A percentile compares a stretch with the other conserved stretches of the same genome.
These are phyloP conservation scores for Calonectria montana DNA, from an alignment of 2,329 filamentous ascomycete genomes.

Conservation along the genomic window DNA sequence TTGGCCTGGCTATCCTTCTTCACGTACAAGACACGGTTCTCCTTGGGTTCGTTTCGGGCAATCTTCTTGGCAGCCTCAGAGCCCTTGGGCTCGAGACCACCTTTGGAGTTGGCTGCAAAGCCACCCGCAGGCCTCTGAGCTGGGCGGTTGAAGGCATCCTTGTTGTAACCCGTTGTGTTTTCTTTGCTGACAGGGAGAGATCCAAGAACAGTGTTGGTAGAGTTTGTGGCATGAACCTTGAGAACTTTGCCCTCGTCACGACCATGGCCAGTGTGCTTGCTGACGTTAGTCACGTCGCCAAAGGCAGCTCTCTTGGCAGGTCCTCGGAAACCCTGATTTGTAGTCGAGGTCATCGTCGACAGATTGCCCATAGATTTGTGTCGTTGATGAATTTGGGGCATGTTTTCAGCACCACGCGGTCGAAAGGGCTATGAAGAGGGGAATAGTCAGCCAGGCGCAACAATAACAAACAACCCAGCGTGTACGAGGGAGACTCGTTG, in stretches of 20 bases:
- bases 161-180: constrained; percentile 50
- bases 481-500: constrained; percentile 30
- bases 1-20: constrained; percentile 36
- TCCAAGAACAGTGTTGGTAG: constrained; percentile 40
- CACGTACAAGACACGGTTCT: constrained; percentile 26
- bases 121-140: constrained; percentile 45
- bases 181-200: constrained; percentile 55
- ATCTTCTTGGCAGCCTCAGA: constrained; percentile 41
- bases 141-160: constrained; percentile 53
- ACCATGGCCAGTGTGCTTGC: constrained; percentile 48
- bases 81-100: constrained; percentile 37
- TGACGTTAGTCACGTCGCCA: constrained; percentile 83
- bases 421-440: constrained; percentile 51
- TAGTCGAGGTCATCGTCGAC: constrained; percentile 40
- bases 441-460: constrained; percentile 26
- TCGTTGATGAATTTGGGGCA: constrained; percentile 73
- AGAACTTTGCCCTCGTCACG: constrained; percentile 50
- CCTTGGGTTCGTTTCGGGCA: constrained; percentile 27
- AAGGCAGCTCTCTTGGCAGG: constrained; percentile 82
- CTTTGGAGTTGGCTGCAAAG: constrained; percentile 38
- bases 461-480: constrained; percentile 15
- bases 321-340: constrained; percentile 48
- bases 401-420: constrained; percentile 63
- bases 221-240: constrained; percentile 45
- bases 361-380: constrained; percentile 82